Conservation (phyloP, 768 basidiomycete genomes). For the Clavaria fumosa region DNA sequence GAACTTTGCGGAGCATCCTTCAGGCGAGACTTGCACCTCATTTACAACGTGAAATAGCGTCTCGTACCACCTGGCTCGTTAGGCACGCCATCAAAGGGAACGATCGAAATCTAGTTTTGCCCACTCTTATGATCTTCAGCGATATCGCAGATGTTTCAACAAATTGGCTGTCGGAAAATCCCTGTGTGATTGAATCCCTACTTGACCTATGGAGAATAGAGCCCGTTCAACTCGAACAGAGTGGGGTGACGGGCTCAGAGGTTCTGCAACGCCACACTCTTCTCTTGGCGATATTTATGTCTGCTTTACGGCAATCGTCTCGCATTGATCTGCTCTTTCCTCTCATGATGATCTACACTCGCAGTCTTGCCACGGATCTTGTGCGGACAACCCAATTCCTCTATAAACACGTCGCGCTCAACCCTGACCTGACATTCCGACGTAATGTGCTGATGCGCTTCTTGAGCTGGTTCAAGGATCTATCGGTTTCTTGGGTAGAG, state of each 20-base stretch:
- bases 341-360: slow-evolving; percentile 65
- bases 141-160: slow-evolving; percentile 59
- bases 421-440: slow-evolving; percentile 49
- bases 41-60: slow-evolving; percentile 50
- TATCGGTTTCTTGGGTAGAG: slow-evolving; percentile 47
- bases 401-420: slow-evolving; percentile 70
- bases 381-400: slow-evolving; percentile 71
- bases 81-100: slow-evolving; percentile 32
- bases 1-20: slow-evolving; percentile 73
- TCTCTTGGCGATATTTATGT: slow-evolving; percentile 65
- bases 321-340: slow-evolving; percentile 86
- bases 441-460: slow-evolving; percentile 79
- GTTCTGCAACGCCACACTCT: slow-evolving; percentile 44
- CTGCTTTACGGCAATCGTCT: slow-evolving; percentile 48
- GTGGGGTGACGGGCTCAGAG: slow-evolving; percentile 30
- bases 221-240: slow-evolving; percentile 28
- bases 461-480: slow-evolving; percentile 66
- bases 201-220: slow-evolving; percentile 58
- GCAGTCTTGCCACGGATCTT: slow-evolving; percentile 68
- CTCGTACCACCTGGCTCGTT: slow-evolving; percentile 40
- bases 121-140: slow-evolving; percentile 60
- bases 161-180: slow-evolving; percentile 56
- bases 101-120: slow-evolving; percentile 37
- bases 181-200: slow-evolving; percentile 52
- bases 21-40: slow-evolving; percentile 66